Percentiles rank a stretch among this genome's conserved stretches.
phyloP scores from a whole-genome alignment of 306 rosid species.

The Gleditsia sinensis region DNA sequence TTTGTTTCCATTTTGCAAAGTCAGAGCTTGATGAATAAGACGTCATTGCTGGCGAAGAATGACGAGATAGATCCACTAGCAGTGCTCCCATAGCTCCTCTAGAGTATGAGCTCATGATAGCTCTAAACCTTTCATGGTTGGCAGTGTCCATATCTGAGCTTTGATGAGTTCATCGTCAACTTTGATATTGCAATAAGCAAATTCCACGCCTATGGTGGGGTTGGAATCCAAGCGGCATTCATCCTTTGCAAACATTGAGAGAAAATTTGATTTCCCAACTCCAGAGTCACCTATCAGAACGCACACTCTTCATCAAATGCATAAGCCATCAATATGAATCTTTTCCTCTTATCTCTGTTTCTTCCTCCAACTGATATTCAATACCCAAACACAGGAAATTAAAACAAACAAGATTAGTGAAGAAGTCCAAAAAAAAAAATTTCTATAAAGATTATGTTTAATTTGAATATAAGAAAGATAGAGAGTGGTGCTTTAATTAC shows the following conservation, averaged over 20 bases:
- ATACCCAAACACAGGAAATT: too few relatives aligned
- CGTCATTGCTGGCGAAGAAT: too few relatives aligned
- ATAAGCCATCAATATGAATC: slow-evolving; percentile 47
- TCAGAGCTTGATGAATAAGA: too few relatives aligned
- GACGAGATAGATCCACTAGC: too few relatives aligned
- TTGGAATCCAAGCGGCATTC: slow-evolving; percentile 76
- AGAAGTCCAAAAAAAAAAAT: too few relatives aligned
- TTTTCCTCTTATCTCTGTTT: neutral
- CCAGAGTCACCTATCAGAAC: slow-evolving; percentile 80
- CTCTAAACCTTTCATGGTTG: slow-evolving; percentile 95
- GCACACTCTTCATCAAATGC: slow-evolving; percentile 79
- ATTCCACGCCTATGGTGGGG: slow-evolving; percentile 90
- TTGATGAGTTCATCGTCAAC: slow-evolving; percentile 71
- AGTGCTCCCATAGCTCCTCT: slow-evolving; percentile 87
- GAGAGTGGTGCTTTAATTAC: too few relatives aligned
- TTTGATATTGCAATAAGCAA: slow-evolving; percentile 79
- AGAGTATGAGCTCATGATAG: slow-evolving; percentile 87
- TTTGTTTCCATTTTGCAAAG: too few relatives aligned
- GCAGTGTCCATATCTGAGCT: slow-evolving; percentile 94
- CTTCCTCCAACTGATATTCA: too few relatives aligned
- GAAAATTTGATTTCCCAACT: too few relatives aligned
- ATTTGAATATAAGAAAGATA: neutral
- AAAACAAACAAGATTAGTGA: too few relatives aligned
- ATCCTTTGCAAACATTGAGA: slow-evolving; percentile 70
- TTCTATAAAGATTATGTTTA: neutral